Percentiles rank a stretch among this genome's conserved stretches.
Evolutionary conservation across 2,329 filamentous ascomycete species (phyloP).

Genomic region (Phaeosphaeriaceae sp.): DNA sequence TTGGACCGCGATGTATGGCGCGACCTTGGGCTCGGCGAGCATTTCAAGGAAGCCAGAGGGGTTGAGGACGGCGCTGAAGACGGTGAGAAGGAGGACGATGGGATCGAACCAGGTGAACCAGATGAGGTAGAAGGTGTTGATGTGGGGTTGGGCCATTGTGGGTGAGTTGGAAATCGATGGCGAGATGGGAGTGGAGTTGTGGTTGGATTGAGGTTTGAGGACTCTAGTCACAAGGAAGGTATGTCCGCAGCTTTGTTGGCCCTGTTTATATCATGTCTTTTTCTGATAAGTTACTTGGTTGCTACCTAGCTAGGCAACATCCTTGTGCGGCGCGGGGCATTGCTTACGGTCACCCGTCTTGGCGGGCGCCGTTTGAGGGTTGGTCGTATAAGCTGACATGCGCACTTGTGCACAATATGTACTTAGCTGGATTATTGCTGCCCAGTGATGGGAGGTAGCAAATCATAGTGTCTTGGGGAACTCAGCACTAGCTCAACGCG

Average conservation of each 20-base stretch:
- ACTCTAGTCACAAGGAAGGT: too few species aligned
- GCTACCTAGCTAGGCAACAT: too few species aligned
- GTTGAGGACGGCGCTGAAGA: conserved; percentile 11
- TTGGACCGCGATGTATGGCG: neutral
- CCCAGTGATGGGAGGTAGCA: too few species aligned
- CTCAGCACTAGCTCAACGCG: too few species aligned
- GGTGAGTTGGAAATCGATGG: neutral
- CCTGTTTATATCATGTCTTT: too few species aligned
- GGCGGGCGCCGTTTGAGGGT: too few species aligned
- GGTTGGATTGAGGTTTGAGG: too few species aligned
- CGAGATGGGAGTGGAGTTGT: too few species aligned
- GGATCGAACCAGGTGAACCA: conserved; percentile 22
- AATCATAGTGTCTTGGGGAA: too few species aligned
- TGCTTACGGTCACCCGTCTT: neutral
- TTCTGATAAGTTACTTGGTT: too few species aligned
- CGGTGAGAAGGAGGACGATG: conserved; percentile 13
- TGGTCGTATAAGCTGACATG: neutral
- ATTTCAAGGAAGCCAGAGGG: conserved; percentile 8
- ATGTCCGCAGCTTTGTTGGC: too few species aligned
- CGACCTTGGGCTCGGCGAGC: conserved; percentile 7
- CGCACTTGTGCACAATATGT: neutral
- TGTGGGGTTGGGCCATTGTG: conserved; percentile 11
- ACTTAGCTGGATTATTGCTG: neutral
- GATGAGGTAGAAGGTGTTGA: conserved; percentile 15
- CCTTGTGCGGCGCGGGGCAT: neutral